phyloP scores from a whole-genome alignment of 1,284 basidiomycete species.

The Paramarasmius palmivorus region DNA sequence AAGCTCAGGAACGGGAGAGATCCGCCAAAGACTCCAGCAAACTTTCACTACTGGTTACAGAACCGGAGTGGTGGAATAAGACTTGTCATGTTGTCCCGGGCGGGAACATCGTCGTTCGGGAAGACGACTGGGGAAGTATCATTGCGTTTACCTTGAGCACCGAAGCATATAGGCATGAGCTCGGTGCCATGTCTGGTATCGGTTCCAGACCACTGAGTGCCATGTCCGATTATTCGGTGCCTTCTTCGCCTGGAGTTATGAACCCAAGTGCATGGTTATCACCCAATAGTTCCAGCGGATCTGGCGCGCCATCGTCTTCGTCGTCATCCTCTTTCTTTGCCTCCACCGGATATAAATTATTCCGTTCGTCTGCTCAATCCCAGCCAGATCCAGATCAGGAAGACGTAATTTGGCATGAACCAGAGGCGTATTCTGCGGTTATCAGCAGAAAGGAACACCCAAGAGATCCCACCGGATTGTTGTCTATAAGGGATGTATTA shows the following conservation, averaged over 20 bases:
- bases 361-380: conserved; percentile 34
- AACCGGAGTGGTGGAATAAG: conserved; percentile 66
- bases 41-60: conserved; percentile 18
- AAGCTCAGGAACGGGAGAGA: conserved; percentile 28
- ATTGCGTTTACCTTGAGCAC: conserved; percentile 68
- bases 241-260: conserved; percentile 26
- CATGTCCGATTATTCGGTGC: conserved; percentile 19
- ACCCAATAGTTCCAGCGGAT: no score
- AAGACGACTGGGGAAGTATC: conserved; percentile 74
- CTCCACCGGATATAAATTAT: conserved; percentile 45
- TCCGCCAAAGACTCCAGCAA: background rate
- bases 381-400: conserved; percentile 61
- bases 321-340: conserved; percentile 48
- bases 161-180: conserved; percentile 29
- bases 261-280: no score
- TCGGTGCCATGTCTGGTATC: background rate
- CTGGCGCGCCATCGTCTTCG: no score
- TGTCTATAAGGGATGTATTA: conserved; percentile 62
- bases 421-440: conserved; percentile 58
- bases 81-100: conserved; percentile 67
- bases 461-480: conserved; percentile 53
- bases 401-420: conserved; percentile 57
- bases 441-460: conserved; percentile 65
- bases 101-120: conserved; percentile 64
- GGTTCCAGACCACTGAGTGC: background rate